Base-by-base conservation (phyloP, 176 grass and related monocot species). In the Oryza meyeriana region DNA sequence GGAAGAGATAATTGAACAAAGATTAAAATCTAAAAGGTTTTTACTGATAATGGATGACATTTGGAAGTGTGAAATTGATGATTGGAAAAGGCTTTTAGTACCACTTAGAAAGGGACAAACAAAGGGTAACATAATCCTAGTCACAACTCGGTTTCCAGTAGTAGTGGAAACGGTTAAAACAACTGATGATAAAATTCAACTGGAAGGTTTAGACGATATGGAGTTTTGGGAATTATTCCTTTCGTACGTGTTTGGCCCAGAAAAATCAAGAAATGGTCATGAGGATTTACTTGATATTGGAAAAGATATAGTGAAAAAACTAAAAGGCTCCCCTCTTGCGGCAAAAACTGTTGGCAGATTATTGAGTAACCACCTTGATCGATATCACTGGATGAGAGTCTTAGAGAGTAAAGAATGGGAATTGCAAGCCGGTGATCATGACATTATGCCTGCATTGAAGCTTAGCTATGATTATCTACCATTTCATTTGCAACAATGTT, bases 361-460 rank as follows among this genome's bases (percentile, higher is more conserved):
- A 28, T 9, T 44, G 47, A 48, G 58, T 71, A 32, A 6, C 30
- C n/a, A 78, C 1, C 45, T 41, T 64, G 17, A 39, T 20, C 20
- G 10, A 4, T 0, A 3, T 22, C 35, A 85, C 30, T 85, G 83
- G 75, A 69, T 0, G 29, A 42, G 41, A n/a, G n/a, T 85, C 31
- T 28, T 48, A n/a, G 58, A 79, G 20, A 85, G 76, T 61, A 65
- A 39, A 28, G 59, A 67, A 78, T 85, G 83, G 83, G 76, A 84
- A 52, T 39, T 26, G 2, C 33, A 76, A 17, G 30, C 35, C 0
- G 81, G 36, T 18, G 52, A 44, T 30, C n/a, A n/a, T n/a, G n/a
- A n/a, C n/a, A n/a, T n/a, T n/a, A n/a, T n/a, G n/a, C n/a, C n/a
- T n/a, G n/a, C 8, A 48, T 45, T 89, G 39, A 78, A 66, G 41